Base-by-base conservation (phyloP, 805 yeast species). In the Yamadazyma laniorum region DNA sequence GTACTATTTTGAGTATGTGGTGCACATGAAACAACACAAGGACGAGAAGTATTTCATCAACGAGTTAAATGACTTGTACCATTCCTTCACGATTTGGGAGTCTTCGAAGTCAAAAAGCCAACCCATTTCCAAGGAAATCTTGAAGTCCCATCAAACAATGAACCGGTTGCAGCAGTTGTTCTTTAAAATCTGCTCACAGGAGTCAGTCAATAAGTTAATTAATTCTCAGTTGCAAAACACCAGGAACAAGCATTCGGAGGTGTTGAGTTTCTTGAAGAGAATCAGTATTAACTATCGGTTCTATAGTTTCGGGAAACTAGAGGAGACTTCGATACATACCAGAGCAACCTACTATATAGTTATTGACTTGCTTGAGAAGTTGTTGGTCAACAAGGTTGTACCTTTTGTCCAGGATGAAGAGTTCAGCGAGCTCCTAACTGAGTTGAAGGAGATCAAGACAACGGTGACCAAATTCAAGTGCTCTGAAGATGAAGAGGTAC, bases 21-120 rank as follows among this genome's bases (percentile, higher is more conserved):
- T 39, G 29, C 37, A 25, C 15, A 21, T 32, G 11, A 45, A 41
- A 3, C 17, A 25, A 22, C 44, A 46, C 16, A 45, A 36, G 25
- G 48, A 54, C 16, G 63, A 58, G 44, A 12, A 40, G 8, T 41
- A 55, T 40, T 58, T 49, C 27, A 55, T 67, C 5, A 34, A 40
- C 12, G 25, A 34, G 15, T 42, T 67, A 12, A 37, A 51, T 22
- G 39, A 39, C 32, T 6, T 42, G 2, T 39, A 40, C 25, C 47
- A 43, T 30, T 26, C 60, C 8, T 52, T 61, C 22, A 46, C 66
- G 35, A 67, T 67, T 15, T 67, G 70, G 71, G 72, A 67, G 41
- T 55, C 70, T 5, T 35, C 51, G 1, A 32, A 31, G 4, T 44
- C 42, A 9, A 46, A 45, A 25, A 34, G 37, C 23, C 32, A 25